A percentile compares a stretch with the other conserved stretches of the same genome.
These are phyloP conservation scores for Phytophthora parvispora DNA, from an alignment of 352 stramenopile species.

Conservation along the genomic window DNA sequence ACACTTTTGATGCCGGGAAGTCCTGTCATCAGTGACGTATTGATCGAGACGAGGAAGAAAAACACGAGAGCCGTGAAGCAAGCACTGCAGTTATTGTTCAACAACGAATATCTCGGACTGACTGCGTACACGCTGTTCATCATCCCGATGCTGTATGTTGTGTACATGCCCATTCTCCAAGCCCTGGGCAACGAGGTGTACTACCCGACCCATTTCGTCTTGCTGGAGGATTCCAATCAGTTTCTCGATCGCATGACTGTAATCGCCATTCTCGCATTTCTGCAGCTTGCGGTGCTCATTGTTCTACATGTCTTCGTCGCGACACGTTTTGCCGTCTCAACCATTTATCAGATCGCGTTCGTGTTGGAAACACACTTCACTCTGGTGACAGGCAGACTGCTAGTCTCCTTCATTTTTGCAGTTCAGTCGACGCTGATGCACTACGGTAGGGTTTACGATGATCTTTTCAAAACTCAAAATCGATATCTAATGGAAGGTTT, in stretches of 20 bases:
- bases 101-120: constrained; percentile 42
- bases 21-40: constrained; percentile 10
- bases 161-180: constrained; percentile 25
- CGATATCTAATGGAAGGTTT: neutral
- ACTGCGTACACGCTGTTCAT: constrained; percentile 36
- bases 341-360: constrained; percentile 46
- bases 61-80: constrained; percentile 34
- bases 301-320: constrained; percentile 18
- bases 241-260: constrained; percentile 13
- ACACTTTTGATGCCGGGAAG: neutral
- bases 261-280: constrained; percentile 17
- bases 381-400: constrained; percentile 38
- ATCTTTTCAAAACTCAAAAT: neutral
- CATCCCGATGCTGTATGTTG: constrained; percentile 34
- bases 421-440: constrained; percentile 10
- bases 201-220: constrained; percentile 17
- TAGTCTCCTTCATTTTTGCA: constrained; percentile 21
- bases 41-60: constrained; percentile 14
- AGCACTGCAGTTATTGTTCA: constrained; percentile 38
- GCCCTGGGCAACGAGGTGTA: constrained; percentile 21
- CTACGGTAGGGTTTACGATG: constrained; percentile 7
- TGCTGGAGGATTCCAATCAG: constrained; percentile 3
- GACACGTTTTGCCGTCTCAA: constrained; percentile 17
- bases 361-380: constrained; percentile 46
- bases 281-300: constrained; percentile 18